These are phyloP conservation scores for Coemansia sp. DNA, from an alignment of 192 early-diverging fungal species.

Conservation along the genomic window DNA sequence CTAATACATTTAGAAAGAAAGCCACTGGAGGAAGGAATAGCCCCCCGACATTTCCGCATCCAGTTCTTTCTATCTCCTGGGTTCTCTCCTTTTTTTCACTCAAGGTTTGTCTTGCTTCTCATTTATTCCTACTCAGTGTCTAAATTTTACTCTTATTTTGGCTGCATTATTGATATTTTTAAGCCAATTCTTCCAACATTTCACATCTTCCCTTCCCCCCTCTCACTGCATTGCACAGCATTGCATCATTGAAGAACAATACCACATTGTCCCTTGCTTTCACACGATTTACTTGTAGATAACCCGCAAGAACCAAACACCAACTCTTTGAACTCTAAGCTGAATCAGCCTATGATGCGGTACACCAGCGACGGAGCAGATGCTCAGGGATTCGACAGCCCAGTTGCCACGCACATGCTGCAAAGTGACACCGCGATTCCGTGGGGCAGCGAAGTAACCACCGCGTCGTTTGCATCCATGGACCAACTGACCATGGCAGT, in stretches of 20 bases:
- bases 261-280: neutral
- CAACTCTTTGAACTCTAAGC: neutral
- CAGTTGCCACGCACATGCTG: constrained; percentile 21
- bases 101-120: neutral
- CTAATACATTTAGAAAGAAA: neutral
- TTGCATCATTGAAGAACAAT: neutral
- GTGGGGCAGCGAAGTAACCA: neutral
- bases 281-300: neutral
- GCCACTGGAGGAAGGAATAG: neutral
- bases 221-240: neutral
- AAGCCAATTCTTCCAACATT: neutral
- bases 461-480: neutral
- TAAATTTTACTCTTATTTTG: neutral
- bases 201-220: neutral
- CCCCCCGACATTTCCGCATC: neutral
- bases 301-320: neutral
- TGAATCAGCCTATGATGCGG: neutral
- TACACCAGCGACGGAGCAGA: neutral
- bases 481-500: neutral
- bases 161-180: neutral
- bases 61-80: neutral
- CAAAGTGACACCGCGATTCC: constrained; percentile 2
- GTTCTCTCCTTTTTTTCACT: neutral
- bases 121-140: neutral
- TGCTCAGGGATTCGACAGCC: constrained; percentile 9